Conservation (phyloP, 2,329 filamentous ascomycete genomes). For the Chaetomium globosum region DNA sequence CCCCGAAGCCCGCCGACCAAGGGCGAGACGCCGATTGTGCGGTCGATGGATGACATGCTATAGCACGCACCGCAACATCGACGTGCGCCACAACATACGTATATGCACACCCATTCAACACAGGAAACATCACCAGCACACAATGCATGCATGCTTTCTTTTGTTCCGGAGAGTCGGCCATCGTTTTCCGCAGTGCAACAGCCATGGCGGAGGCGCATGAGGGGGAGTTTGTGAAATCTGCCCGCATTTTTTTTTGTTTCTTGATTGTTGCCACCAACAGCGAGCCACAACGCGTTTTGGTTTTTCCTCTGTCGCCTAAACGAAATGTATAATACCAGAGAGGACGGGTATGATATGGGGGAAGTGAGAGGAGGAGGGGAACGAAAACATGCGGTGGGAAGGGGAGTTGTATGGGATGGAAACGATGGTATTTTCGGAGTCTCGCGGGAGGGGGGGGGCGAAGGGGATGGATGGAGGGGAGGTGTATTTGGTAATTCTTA, state of each 20-base stretch:
- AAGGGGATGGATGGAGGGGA: background rate
- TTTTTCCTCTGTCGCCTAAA: slow-evolving; percentile 37
- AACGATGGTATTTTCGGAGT: slow-evolving; percentile 8
- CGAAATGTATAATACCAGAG: slow-evolving; percentile 42
- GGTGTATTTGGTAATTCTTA: slow-evolving; percentile 16
- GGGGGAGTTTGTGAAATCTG: background rate
- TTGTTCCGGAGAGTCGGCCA: slow-evolving; percentile 1
- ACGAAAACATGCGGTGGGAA: slow-evolving; percentile 10
- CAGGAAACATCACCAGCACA: background rate
- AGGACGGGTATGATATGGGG: slow-evolving; percentile 9
- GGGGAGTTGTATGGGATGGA: background rate
- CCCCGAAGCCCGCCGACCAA: slow-evolving; percentile 74
- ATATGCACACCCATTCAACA: background rate
- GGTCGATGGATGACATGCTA: slow-evolving; percentile 73
- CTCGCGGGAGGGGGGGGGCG: background rate
- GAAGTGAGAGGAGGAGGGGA: background rate
- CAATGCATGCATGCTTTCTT: background rate
- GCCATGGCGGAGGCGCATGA: slow-evolving; percentile 3
- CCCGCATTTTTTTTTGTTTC: background rate
- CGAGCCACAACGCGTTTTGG: background rate
- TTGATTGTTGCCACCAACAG: background rate
- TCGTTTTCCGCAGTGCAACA: background rate
- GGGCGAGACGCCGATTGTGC: slow-evolving; percentile 72
- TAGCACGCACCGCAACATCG: slow-evolving; percentile 43
- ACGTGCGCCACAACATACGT: slow-evolving; percentile 27